A percentile compares a stretch with the other conserved stretches of the same genome.
Evolutionary conservation across 371 early-diverging fungal species (phyloP).

Genomic region (Batkoa obscura): DNA sequence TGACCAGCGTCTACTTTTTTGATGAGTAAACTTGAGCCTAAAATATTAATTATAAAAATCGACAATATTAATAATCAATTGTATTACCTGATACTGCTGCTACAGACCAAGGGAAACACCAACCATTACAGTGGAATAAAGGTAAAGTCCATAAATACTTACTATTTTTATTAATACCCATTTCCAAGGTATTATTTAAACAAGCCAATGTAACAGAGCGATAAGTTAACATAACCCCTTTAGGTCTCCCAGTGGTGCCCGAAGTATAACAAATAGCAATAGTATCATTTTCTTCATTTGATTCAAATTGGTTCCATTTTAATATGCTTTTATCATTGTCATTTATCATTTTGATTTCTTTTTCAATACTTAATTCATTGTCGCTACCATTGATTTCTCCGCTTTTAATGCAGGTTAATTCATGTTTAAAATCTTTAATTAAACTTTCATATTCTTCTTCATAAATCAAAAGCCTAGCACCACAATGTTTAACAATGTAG

Average conservation of each 20-base stretch:
- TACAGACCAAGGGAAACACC: conserved; percentile 44
- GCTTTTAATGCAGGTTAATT: conserved; percentile 10
- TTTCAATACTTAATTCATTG: too few species aligned
- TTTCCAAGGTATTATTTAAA: conserved; percentile 25
- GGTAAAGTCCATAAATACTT: conserved; percentile 39
- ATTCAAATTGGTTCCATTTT: neutral
- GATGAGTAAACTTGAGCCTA: conserved; percentile 30
- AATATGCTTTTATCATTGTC: too few species aligned
- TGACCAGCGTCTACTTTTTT: conserved; percentile 31
- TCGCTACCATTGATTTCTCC: neutral
- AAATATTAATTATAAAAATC: neutral
- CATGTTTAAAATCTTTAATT: conserved; percentile 6
- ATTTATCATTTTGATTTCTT: too few species aligned
- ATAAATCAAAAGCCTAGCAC: conserved; percentile 26
- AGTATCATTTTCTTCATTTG: conserved; percentile 43
- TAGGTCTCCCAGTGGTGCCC: conserved; percentile 54
- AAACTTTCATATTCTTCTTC: conserved; percentile 24
- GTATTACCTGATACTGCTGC: conserved; percentile 26
- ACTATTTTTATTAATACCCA: conserved; percentile 19
- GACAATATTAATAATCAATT: neutral
- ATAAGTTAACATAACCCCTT: conserved; percentile 65
- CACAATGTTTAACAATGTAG: conserved; percentile 35
- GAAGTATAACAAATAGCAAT: conserved; percentile 96
- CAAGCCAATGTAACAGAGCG: conserved; percentile 31
- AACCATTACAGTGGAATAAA: conserved; percentile 48